Base-by-base conservation (phyloP, 805 yeast genomes). In the Cyberlindnera bimundalis region DNA sequence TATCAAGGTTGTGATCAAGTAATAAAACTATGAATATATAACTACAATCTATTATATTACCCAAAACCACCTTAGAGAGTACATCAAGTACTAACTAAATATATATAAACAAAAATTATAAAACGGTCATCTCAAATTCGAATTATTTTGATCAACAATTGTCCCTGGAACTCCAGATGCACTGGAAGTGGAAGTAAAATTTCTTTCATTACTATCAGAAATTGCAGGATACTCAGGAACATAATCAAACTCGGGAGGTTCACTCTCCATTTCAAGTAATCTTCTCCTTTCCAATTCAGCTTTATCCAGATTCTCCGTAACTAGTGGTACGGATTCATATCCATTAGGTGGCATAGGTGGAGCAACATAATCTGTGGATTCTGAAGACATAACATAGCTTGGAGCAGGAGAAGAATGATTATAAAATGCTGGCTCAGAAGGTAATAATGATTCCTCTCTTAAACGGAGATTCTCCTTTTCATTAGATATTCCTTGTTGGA, bases 1-100 rank as follows among this genome's bases (percentile, higher is more conserved):
- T 84, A 81, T 52, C 64, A 67, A 23, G 82, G 78, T 1, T 65
- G 64, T 3, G 82, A 79, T 39, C 87, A 84, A 54, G 71, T 76
- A 8, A 68, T 72, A 37, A 66, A 68, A 42, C 40, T 70, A 13
- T 18, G 16, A 19, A n/a, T n/a, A n/a, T n/a, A n/a, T n/a, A n/a
- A n/a, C n/a, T n/a, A n/a, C n/a, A n/a, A n/a, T n/a, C n/a, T n/a
- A n/a, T n/a, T n/a, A n/a, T n/a, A n/a, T n/a, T n/a, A n/a, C n/a
- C n/a, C n/a, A n/a, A n/a, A n/a, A n/a, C n/a, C n/a, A n/a, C n/a
- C n/a, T n/a, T n/a, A n/a, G n/a, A n/a, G n/a, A n/a, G n/a, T n/a
- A n/a, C n/a, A n/a, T n/a, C n/a, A n/a, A n/a, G n/a, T n/a, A n/a
- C n/a, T 27, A 17, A 27, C 29, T 27, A n/a, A 27, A n/a, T 15